Base-by-base conservation (phyloP, 2,329 filamentous ascomycete species). In the Hawksworthiomyces lignivorus region DNA sequence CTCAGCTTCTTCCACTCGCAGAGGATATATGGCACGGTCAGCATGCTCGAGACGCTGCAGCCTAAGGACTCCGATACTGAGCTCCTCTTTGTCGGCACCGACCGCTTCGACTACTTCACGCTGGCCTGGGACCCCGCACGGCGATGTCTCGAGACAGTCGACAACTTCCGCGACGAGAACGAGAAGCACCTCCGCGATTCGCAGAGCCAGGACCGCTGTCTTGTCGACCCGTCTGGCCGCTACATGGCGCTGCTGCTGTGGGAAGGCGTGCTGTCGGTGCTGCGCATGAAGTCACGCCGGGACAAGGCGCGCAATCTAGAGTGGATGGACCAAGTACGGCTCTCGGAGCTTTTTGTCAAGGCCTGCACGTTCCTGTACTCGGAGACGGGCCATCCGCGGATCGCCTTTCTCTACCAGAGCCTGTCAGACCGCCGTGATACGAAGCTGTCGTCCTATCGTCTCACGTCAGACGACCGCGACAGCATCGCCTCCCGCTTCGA, bases 11-110 rank as follows among this genome's bases (percentile, higher is more conserved):
- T 77, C 26, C 76, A 72, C 48, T 83, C 85, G 4, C 82, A 82
- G 55, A 69, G 79, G 48, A 72, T 97, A 42, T 90, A 90, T 59
- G 92, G 90, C 58, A 86, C 84, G 51, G 81, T 97, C 52, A 82
- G 84, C 7, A 86, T 96, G 70, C 74, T 96, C 12, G 77, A 92
- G 55, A 82, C 80, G 55, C 70, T 98, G 36, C 80, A 80, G 20
- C 87, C 89, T 6, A 77, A 79, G 36, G 77, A 86, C 52, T 80
- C 82, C 21, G 63, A 72, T 5, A 87, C 81, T 36, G 88, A 97
- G 52, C 78, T 96, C 48, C 76, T 98, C 47, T 95, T 98, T 58
- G 75, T 98, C 44, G 90, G 88, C 37, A 98, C 92, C 35, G 84
- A 95, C 57, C 80, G 84, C 42, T 84, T 86, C 52, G 82, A 88